Evolutionary conservation across 352 stramenopile genomes (phyloP).

Genomic region (Phytopythium boreale): DNA sequence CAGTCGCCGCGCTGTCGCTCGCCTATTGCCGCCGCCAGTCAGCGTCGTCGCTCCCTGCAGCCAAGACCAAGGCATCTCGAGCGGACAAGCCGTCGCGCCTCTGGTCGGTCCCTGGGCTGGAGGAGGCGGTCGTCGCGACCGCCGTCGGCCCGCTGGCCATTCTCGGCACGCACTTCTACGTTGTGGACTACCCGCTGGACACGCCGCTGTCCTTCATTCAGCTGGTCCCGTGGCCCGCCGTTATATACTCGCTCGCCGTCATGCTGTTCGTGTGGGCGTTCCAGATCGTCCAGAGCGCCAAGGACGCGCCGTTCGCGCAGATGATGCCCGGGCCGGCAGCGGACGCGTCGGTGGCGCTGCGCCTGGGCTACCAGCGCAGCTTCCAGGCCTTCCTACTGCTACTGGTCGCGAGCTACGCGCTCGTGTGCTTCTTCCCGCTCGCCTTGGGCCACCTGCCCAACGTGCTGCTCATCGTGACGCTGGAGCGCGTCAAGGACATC

Average conservation of each 20-base stretch:
- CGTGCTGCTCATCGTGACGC: constrained; percentile 52
- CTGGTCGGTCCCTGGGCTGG: constrained; percentile 39
- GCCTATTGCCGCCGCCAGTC: constrained; percentile 46
- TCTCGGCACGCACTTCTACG: constrained; percentile 42
- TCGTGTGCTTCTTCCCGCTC: constrained; percentile 46
- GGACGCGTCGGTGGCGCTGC: constrained; percentile 47
- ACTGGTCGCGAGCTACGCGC: constrained; percentile 52
- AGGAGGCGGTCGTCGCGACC: constrained; percentile 48
- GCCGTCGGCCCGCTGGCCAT: constrained; percentile 56
- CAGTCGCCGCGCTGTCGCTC: constrained; percentile 40
- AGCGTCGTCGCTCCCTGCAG: neutral
- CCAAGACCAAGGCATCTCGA: neutral
- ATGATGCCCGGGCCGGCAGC: constrained; percentile 32
- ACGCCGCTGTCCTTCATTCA: constrained; percentile 33
- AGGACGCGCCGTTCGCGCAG: constrained; percentile 68
- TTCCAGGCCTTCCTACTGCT: constrained; percentile 69
- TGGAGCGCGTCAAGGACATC: constrained; percentile 61
- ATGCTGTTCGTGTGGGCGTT: constrained; percentile 59
- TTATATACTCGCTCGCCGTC: constrained; percentile 57
- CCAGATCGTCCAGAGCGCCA: constrained; percentile 62
- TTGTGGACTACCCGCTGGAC: constrained; percentile 31
- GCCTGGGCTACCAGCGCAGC: constrained; percentile 51
- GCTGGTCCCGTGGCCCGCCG: neutral
- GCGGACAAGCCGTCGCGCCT: neutral
- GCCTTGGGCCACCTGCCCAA: constrained; percentile 64